Percentiles rank a stretch among this genome's conserved stretches.
These are phyloP conservation scores for Oryza glumipatula DNA, from an alignment of 176 grass and related monocot genomes.

Conservation along the genomic window DNA sequence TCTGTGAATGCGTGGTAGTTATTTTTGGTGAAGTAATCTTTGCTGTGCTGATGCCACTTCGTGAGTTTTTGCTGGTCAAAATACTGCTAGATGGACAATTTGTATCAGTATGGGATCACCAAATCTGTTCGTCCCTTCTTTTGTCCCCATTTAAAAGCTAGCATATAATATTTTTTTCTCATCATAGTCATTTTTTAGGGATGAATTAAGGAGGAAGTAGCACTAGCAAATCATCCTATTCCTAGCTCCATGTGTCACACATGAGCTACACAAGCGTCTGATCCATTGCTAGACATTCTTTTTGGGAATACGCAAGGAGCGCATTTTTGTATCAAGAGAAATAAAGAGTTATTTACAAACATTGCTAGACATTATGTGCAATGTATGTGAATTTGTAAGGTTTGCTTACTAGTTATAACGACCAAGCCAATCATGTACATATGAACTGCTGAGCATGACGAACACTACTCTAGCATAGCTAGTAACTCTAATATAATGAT, in stretches of 20 bases:
- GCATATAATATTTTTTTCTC: not conserved
- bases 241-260: not conserved
- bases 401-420: not conserved
- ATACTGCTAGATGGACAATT: not conserved
- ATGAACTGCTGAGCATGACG: not conserved
- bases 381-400: not conserved
- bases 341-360: not conserved
- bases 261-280: not conserved
- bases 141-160: not conserved
- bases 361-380: not conserved
- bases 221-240: not conserved
- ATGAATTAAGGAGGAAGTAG: not conserved
- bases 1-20: not conserved
- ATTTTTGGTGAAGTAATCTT: conserved; percentile 7
- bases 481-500: not conserved
- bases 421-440: not conserved
- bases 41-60: not conserved
- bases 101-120: not conserved
- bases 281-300: conserved; percentile 2
- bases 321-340: too few relatives aligned
- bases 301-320: too few relatives aligned
- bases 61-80: conserved; percentile 18
- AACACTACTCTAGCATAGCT: not conserved
- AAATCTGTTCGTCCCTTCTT: not conserved
- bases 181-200: not conserved